These are phyloP conservation scores for Talaromyces sp. DNA, from an alignment of 2,329 filamentous ascomycete genomes.

Conservation along the genomic window DNA sequence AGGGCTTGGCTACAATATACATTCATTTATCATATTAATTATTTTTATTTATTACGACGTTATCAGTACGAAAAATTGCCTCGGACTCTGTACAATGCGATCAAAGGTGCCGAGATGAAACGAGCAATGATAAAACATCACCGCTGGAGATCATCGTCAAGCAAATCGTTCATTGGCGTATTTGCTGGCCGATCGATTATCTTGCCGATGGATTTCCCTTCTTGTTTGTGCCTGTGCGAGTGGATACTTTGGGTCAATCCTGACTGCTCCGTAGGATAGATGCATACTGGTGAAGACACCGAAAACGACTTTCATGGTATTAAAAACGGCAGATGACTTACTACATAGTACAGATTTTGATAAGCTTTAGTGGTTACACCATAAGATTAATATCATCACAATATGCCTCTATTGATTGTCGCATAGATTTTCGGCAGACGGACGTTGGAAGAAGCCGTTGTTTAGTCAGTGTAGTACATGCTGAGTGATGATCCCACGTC, in stretches of 20 bases:
- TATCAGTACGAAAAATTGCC: not conserved
- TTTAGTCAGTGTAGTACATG: not conserved
- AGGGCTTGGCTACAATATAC: not conserved
- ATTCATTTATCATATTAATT: not conserved
- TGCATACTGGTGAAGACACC: not conserved
- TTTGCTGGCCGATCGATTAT: slow-evolving; percentile 7
- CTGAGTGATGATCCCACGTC: not conserved
- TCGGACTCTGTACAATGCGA: not conserved
- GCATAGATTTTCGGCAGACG: not conserved
- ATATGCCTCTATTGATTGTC: not conserved
- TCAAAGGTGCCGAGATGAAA: not conserved
- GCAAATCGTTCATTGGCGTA: not conserved
- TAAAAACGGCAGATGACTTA: not conserved
- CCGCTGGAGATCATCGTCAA: slow-evolving; percentile 7
- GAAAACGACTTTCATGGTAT: not conserved
- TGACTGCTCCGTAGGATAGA: not conserved
- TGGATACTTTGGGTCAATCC: not conserved
- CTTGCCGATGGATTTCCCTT: not conserved
- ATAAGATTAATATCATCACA: not conserved
- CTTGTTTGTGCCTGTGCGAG: not conserved
- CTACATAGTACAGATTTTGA: not conserved
- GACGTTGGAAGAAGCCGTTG: not conserved
- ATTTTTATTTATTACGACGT: not conserved
- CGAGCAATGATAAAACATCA: not conserved
- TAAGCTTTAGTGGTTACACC: not conserved